A percentile compares a stretch with the other conserved stretches of the same genome.
Conservation (phyloP, 2,329 filamentous ascomycete species). For the Amylocarpus encephaloides region DNA sequence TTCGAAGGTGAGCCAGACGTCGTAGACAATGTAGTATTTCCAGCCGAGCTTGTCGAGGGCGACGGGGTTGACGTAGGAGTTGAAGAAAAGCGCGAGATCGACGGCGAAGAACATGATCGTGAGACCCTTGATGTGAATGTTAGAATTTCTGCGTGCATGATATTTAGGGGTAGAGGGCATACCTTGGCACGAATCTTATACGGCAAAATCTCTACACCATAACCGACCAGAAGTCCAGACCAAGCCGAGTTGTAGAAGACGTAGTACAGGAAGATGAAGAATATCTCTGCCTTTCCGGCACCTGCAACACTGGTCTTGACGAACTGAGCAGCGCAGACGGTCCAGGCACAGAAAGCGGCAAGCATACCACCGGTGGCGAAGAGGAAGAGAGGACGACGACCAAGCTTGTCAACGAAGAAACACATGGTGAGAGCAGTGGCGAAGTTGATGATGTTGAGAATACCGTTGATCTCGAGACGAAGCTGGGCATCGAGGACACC, state of each 20-base stretch:
- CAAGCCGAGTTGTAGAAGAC: constrained; percentile 37
- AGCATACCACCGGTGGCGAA: constrained; percentile 22
- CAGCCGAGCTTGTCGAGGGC: constrained; percentile 34
- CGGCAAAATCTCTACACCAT: constrained; percentile 27
- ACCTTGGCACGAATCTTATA: constrained; percentile 27
- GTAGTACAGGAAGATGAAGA: constrained; percentile 45
- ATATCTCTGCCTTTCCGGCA: constrained; percentile 29
- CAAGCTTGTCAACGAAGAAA: constrained; percentile 29
- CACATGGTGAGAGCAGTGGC: constrained; percentile 21
- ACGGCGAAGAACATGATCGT: constrained; percentile 40
- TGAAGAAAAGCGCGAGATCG: constrained; percentile 41
- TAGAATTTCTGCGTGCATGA: neutral
- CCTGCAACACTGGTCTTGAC: constrained; percentile 7
- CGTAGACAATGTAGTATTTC: constrained; percentile 41
- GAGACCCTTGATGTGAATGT: constrained; percentile 27
- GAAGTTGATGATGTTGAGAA: constrained; percentile 28
- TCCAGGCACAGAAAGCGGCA: constrained; percentile 19
- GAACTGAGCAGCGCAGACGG: constrained; percentile 20
- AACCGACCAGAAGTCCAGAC: constrained; percentile 26
- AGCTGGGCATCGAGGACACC: constrained; percentile 30
- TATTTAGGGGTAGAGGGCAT: neutral
- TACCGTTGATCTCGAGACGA: constrained; percentile 23
- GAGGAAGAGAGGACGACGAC: constrained; percentile 26
- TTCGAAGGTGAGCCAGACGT: constrained; percentile 29
- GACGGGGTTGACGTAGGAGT: constrained; percentile 38